Evolutionary conservation across 345 rosid species (phyloP).

Genomic region (Garcia nutans): DNA sequence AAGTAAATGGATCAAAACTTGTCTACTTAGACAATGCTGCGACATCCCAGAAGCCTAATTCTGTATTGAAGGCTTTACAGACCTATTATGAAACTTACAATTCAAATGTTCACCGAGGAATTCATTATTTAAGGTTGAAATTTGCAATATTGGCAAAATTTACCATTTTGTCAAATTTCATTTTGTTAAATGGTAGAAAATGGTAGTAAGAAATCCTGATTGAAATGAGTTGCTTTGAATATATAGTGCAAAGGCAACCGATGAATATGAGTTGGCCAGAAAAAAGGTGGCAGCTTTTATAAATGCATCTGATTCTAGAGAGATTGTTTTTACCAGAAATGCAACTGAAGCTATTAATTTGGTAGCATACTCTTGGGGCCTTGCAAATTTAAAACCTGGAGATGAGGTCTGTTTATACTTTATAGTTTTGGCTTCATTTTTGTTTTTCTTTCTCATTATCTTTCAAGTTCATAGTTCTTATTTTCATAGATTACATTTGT

Average conservation of each 20-base stretch:
- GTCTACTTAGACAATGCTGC: conserved; percentile 95
- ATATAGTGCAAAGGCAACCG: conserved; percentile 85
- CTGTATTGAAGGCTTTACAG: conserved; percentile 69
- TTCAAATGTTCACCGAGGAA: conserved; percentile 90
- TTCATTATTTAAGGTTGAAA: conserved; percentile 71
- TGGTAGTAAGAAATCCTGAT: not conserved
- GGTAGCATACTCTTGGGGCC: conserved; percentile 88
- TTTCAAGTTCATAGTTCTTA: not conserved
- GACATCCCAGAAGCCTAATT: conserved; percentile 87
- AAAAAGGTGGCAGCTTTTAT: conserved; percentile 83
- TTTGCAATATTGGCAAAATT: not conserved
- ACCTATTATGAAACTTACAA: conserved; percentile 69
- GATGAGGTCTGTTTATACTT: conserved; percentile 59
- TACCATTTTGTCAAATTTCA: not conserved
- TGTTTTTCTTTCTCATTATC: not conserved
- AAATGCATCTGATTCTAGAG: conserved; percentile 65
- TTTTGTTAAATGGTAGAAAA: no score
- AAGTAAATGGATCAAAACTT: conserved; percentile 77
- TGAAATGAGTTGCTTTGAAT: not conserved
- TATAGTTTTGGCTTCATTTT: not conserved
- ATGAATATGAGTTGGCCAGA: conserved; percentile 82
- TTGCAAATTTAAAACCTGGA: conserved; percentile 58
- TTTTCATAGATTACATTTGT: not conserved
- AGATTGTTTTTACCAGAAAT: conserved; percentile 87
- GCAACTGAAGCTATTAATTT: conserved; percentile 98